These are phyloP conservation scores for Pyracantha coccinea DNA, from an alignment of 331 rosid species.

Conservation along the genomic window DNA sequence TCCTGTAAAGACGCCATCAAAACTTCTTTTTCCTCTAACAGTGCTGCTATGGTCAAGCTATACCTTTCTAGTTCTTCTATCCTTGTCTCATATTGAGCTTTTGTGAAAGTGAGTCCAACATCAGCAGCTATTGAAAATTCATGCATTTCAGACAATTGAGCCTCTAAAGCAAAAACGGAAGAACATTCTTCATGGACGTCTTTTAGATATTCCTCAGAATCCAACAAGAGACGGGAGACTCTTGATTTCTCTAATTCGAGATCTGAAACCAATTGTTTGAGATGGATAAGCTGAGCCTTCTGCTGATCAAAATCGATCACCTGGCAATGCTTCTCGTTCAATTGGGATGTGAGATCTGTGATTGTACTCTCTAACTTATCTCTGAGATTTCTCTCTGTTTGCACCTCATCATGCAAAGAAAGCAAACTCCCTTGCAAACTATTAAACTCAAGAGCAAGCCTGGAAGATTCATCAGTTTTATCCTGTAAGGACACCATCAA, in stretches of 20 bases:
- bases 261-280: slow-evolving; percentile 46
- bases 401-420: slow-evolving; percentile 41
- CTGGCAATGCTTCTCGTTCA: slow-evolving; percentile 51
- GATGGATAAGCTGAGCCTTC: slow-evolving; percentile 48
- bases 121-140: slow-evolving; percentile 52
- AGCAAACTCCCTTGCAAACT: slow-evolving; percentile 35
- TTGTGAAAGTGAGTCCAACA: slow-evolving; percentile 35
- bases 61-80: slow-evolving; percentile 46
- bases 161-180: slow-evolving; percentile 44
- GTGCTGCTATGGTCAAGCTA: slow-evolving; percentile 33
- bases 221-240: slow-evolving; percentile 35
- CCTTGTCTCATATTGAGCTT: slow-evolving; percentile 16
- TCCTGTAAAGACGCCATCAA: slow-evolving; percentile 43
- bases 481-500: slow-evolving; percentile 43
- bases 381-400: slow-evolving; percentile 37
- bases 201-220: slow-evolving; percentile 43
- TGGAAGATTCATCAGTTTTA: slow-evolving; percentile 48
- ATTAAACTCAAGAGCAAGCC: slow-evolving; percentile 46
- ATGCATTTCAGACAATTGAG: slow-evolving; percentile 53
- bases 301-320: slow-evolving; percentile 49
- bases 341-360: slow-evolving; percentile 46
- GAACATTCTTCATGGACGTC: slow-evolving; percentile 44
- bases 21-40: slow-evolving; percentile 49
- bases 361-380: slow-evolving; percentile 45
- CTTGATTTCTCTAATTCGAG: slow-evolving; percentile 68